A percentile compares a stretch with the other conserved stretches of the same genome.
phyloP scores from a whole-genome alignment of 768 basidiomycete genomes.

The Tulasnella sp. region DNA sequence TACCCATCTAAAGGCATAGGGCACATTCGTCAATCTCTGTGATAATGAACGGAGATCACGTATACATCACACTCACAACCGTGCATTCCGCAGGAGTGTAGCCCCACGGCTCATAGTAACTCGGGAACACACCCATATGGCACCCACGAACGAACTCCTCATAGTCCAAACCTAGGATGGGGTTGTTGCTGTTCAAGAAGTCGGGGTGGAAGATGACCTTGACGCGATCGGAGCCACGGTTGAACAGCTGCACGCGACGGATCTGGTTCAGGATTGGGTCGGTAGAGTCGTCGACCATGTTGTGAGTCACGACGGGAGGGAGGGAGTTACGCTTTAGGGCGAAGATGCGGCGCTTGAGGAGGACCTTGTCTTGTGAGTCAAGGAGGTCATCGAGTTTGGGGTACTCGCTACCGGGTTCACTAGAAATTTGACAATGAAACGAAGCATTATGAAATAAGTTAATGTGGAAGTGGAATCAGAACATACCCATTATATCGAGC shows the following conservation, averaged over 20 bases:
- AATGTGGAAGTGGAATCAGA: not conserved
- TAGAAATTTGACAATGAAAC: too few relatives aligned
- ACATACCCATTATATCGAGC: conserved; percentile 81
- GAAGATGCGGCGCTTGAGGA: conserved; percentile 91
- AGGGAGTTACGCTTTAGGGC: conserved; percentile 89
- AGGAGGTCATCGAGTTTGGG: conserved; percentile 67
- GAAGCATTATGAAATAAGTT: too few relatives aligned
- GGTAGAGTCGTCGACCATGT: conserved; percentile 87
- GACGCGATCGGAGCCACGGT: conserved; percentile 75
- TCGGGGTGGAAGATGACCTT: conserved; percentile 98
- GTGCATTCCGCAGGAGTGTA: conserved; percentile 98
- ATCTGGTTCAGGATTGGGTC: conserved; percentile 96
- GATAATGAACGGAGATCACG: not conserved
- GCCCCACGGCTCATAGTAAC: conserved; percentile 94
- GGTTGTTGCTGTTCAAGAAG: conserved; percentile 96
- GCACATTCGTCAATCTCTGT: not conserved
- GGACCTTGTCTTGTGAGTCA: conserved; percentile 83
- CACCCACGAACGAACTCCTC: conserved; percentile 98
- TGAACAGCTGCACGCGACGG: conserved; percentile 88
- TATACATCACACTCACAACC: conserved; percentile 46
- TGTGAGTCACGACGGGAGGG: conserved; percentile 97
- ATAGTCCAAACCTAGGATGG: conserved; percentile 92
- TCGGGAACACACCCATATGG: conserved; percentile 96
- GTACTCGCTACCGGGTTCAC: conserved; percentile 53
- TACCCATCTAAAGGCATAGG: conserved; percentile 69